Evolutionary conservation across 139 green algal genomes (phyloP), one percentile per base, ranked within the genome.

Genomic region (Edaphochlamys debaryana): DNA sequence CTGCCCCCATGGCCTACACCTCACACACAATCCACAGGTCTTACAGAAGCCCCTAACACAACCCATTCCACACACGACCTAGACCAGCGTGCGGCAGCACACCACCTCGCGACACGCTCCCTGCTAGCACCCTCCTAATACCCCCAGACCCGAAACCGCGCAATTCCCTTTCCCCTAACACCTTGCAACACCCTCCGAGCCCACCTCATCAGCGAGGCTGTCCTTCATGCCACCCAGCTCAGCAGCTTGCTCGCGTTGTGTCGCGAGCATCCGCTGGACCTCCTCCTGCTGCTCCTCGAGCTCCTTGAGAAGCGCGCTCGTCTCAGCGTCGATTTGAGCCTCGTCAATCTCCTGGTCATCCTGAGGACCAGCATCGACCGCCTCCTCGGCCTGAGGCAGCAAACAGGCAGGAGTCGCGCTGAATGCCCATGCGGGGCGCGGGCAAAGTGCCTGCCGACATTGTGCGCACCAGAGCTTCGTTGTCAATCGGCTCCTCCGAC

Each of bases 181-280:
- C 37, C 34, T 58, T 20, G 37, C 27, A n/a, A 42, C 37, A 40
- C 42, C 15, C 15, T 3, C 32, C 1, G 27, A 6, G 9, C 74
- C 5, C 41, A 90, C 87, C 82, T 90, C 87, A 34, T 56, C 22
- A 13, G 64, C 56, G 19, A 90, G 63, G 50, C 87, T 68, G 30
- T 86, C 82, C 37, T 85, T 86, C 66, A 90, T 75, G 22, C 77
- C 78, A 4, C 82, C 82, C 11, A 90, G 69, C 72, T 90, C 81
- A 7, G 58, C 15, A 0, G 70, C 70, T n/a, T 88, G 77, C 25
- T 54, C 54, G 52, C 56, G 75, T 9, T 90, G 87, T 25, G 42
- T 15, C 29, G 38, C 63, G 30, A 90, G 50, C 82, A 90, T 88
- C 23, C 82, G 82, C 58, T 86, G 63, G 27, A 90, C 87, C 66